Evolutionary conservation across 148 eudicot genomes (phyloP), one percentile per base, ranked within the genome.

Genomic region (Fagopyrum homotropicum): DNA sequence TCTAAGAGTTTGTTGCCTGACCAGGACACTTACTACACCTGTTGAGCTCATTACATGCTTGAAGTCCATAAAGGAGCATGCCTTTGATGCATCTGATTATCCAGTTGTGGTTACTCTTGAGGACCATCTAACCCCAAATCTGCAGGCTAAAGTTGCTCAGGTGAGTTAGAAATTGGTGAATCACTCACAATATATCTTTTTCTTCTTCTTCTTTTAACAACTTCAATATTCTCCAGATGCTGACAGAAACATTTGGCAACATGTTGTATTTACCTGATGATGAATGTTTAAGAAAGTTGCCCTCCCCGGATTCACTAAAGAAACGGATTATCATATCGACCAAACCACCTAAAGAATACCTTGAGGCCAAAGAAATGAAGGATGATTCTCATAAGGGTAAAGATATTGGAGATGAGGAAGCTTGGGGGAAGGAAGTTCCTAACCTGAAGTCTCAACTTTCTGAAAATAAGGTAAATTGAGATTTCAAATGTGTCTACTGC

Each of bases 81-180:
- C 97, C 66, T 93, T 93, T 79, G 75, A 75, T 50, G 84, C 88
- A 72, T 89, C 97, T 6, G 90, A 88, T 0, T 93, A 89, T 78
- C 95, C 98, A 61, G 91, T 93, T 48, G 83, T 91, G 60, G 85
- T 93, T 69, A 93, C 98, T 46, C 88, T 91, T 70, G 98, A 93
- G 86, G 98, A 93, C 84, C 98, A 93, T 71, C 89, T 93, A 29
- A 88, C 87, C 44, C 88, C 91, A 5, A 85, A 83, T 80, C 97
- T 91, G 75, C 98, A 93, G 76, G 90, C 89, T 59, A 91, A 86
- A 83, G 97, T 88, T 64, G 97, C 97, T 75, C 79, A 88, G 97
- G 97, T 93, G 51, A 81, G 12, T 73, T 44, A 61, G 63, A 52
- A 50, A 72, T 29, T 29, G 75, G 17, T 72, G 9, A 9, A 4